Percentiles rank a stretch among this genome's conserved stretches.
These are phyloP conservation scores for Vigna unguiculata DNA, from an alignment of 306 rosid genomes.

Conservation along the genomic window DNA sequence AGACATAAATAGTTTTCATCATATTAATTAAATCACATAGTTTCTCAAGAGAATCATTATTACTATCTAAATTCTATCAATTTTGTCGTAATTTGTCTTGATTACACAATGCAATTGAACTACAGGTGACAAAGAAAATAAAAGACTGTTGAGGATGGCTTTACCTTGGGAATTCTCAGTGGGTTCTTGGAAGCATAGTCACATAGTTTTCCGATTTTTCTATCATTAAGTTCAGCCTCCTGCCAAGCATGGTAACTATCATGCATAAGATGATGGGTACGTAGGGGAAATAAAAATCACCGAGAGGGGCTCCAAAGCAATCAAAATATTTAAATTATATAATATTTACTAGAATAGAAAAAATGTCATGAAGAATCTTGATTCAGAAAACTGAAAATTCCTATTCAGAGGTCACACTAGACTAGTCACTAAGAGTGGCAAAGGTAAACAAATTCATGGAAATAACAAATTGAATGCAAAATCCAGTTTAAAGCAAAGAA, in stretches of 20 bases:
- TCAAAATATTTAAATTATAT: constrained; percentile 22
- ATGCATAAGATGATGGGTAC: constrained; percentile 25
- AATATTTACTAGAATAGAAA: constrained; percentile 18
- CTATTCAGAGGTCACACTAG: constrained; percentile 19
- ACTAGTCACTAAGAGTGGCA: background rate
- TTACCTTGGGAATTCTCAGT: constrained; percentile 60
- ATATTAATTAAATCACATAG: constrained; percentile 25
- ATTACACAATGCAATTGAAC: constrained; percentile 2
- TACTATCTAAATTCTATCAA: constrained; percentile 1
- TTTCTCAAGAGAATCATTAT: constrained; percentile 11
- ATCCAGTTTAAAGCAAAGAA: constrained; percentile 6
- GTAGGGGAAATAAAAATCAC: constrained; percentile 5
- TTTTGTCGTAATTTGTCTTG: constrained; percentile 15
- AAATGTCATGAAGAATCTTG: background rate
- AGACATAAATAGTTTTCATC: constrained; percentile 23
- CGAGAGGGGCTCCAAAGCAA: constrained; percentile 8
- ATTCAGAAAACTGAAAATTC: background rate
- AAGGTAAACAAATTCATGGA: background rate
- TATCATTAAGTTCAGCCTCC: constrained; percentile 57
- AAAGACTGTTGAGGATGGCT: constrained; percentile 19
- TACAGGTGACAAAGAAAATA: constrained; percentile 14
- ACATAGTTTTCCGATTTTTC: constrained; percentile 61
- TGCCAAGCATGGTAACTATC: constrained; percentile 44
- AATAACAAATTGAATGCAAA: background rate
- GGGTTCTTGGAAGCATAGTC: constrained; percentile 62